Evolutionary conservation across 2,329 filamentous ascomycete genomes (phyloP).

Genomic region (Colletotrichum plurivorum): DNA sequence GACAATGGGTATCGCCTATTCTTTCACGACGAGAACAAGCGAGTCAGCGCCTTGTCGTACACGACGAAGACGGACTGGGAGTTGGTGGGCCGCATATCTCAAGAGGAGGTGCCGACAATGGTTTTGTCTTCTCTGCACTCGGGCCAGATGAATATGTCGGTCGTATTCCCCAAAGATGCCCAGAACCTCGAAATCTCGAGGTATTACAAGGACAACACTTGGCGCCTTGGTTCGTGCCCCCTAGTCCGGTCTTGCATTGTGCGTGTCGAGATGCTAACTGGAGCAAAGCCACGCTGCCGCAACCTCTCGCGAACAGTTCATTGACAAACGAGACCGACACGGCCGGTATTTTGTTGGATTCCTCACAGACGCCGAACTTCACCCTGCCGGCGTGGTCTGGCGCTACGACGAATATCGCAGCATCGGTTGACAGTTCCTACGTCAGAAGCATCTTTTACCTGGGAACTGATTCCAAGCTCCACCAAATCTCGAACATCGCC

Average conservation of each 20-base stretch:
- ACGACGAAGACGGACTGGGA: slow-evolving; percentile 46
- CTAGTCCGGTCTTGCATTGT: neutral
- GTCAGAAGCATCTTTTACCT: slow-evolving; percentile 51
- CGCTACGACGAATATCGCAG: slow-evolving; percentile 6
- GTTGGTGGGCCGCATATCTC: slow-evolving; percentile 50
- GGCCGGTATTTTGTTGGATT: slow-evolving; percentile 20
- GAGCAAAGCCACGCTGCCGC: slow-evolving; percentile 51
- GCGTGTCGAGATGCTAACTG: slow-evolving; percentile 36
- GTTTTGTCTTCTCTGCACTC: slow-evolving; percentile 49
- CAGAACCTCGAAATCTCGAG: slow-evolving; percentile 51
- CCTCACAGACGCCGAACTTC: slow-evolving; percentile 16
- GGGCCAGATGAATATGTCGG: slow-evolving; percentile 50
- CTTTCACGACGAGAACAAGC: slow-evolving; percentile 51
- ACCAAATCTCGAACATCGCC: slow-evolving; percentile 48
- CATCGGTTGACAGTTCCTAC: slow-evolving; percentile 45
- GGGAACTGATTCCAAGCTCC: slow-evolving; percentile 52
- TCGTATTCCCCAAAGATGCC: slow-evolving; percentile 50
- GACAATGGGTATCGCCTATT: slow-evolving; percentile 54
- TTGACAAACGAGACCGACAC: slow-evolving; percentile 22
- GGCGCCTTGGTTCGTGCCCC: slow-evolving; percentile 49
- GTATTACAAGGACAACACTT: slow-evolving; percentile 46
- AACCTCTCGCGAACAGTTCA: slow-evolving; percentile 44
- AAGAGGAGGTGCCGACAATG: slow-evolving; percentile 46
- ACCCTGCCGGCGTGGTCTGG: slow-evolving; percentile 22
- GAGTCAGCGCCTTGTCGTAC: slow-evolving; percentile 51